Percentiles rank a stretch among this genome's conserved stretches.
Conservation (phyloP, 2,329 filamentous ascomycete species). For the Metarhizium anisopliae region DNA sequence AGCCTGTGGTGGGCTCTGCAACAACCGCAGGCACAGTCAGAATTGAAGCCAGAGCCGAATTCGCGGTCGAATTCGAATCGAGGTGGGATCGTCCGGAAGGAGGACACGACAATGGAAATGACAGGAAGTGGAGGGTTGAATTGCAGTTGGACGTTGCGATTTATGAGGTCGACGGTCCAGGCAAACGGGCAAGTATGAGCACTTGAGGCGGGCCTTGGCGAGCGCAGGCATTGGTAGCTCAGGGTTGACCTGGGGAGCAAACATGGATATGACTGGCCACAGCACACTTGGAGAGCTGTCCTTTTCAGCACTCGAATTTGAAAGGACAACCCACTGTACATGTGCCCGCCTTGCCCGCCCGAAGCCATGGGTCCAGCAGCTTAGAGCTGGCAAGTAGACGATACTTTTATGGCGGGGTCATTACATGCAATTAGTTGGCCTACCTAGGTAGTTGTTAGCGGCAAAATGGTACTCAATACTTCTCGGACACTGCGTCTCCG, state of each 20-base stretch:
- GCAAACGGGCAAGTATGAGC: too few relatives aligned
- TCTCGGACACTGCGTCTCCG: too few relatives aligned
- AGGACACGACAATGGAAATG: conserved; percentile 2
- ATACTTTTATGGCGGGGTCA: too few relatives aligned
- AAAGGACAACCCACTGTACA: too few relatives aligned
- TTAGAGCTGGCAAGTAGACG: too few relatives aligned
- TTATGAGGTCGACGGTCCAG: neutral
- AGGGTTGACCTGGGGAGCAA: neutral
- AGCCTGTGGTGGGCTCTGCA: conserved; percentile 5
- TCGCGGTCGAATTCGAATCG: neutral
- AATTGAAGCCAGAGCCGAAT: neutral
- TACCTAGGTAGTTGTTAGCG: too few relatives aligned
- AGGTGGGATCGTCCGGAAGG: conserved; percentile 6
- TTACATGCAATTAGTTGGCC: too few relatives aligned
- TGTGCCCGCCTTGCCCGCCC: too few relatives aligned
- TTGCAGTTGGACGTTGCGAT: neutral
- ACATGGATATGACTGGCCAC: neutral
- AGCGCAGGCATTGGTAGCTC: neutral
- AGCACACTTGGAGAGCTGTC: neutral
- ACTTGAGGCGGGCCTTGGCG: neutral
- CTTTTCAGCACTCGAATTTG: conserved; percentile 2
- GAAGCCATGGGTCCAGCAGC: too few relatives aligned
- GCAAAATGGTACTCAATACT: too few relatives aligned
- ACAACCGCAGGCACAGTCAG: conserved; percentile 5
- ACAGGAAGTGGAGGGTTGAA: conserved; percentile 3